Evolutionary conservation across 345 rosid species (phyloP), one percentile per base, ranked within the genome.

Genomic region (Populus tremula): DNA sequence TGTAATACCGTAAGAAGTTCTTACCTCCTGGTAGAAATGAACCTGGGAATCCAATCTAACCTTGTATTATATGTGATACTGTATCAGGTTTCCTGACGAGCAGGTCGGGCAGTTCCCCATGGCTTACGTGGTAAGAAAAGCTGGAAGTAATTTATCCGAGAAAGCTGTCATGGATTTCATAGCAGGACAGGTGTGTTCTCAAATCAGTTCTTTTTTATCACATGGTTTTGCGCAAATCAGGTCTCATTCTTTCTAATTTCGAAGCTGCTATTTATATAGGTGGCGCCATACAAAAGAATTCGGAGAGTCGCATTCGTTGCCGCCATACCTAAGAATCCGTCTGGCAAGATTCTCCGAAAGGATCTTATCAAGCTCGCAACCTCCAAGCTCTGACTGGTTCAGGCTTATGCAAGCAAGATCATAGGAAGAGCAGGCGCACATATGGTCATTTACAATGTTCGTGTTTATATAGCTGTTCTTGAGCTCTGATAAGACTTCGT

Each of bases 61-160:
- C 47, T n/a, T 64, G 9, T 8, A 14, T 45, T 45, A 2, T 5
- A 1, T 59, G 38, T 50, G 16, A 12, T 38, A 6, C 54, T 39
- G 43, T 77, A 27, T 43, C 85, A 95, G 99, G 71, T 93, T 89
- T 79, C 99, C 97, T 0, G 93, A 95, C 78, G 84, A 79, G 78
- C 94, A 89, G 71, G 98, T 83, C 6, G 99, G 99, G 18, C 96
- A 95, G 75, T 84, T 69, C 78, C 99, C 99, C 3, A 90, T 93
- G 92, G 96, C 94, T 1, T 95, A 89, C 21, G 89, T 95, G 9
- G 97, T 91, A 47, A 87, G 93, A 80, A 89, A 88, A 82, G 7
- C 86, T 8, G 93, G 88, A 75, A 82, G 91, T 75, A 63, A 33
- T 70, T 65, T 92, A 43, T 85, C 91, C 0, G 96, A 84, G 77